A percentile compares a stretch with the other conserved stretches of the same genome.
Conservation (phyloP, 306 rosid species). For the Dryas drummondii region DNA sequence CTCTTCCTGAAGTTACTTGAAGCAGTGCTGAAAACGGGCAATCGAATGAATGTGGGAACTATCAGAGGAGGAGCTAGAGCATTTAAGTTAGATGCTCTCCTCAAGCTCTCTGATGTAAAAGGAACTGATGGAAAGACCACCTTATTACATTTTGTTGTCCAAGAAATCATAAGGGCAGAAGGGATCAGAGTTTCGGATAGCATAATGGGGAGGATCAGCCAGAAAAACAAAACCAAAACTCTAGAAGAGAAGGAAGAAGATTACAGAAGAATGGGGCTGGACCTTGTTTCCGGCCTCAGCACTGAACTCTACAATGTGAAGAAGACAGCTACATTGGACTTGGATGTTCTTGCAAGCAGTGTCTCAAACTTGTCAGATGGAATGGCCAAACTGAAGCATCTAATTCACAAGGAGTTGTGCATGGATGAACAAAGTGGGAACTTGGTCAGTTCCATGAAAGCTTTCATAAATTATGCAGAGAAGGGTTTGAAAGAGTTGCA, state of each 20-base stretch:
- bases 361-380: constrained; percentile 68
- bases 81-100: constrained; percentile 86
- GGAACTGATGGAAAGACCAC: constrained; percentile 93
- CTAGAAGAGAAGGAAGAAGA: constrained; percentile 79
- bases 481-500: constrained; percentile 49
- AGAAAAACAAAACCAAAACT: constrained; percentile 49
- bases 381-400: constrained; percentile 36
- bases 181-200: constrained; percentile 82
- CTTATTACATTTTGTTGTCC: constrained; percentile 89
- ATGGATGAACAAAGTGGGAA: constrained; percentile 39
- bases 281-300: constrained; percentile 78
- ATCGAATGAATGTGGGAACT: constrained; percentile 95
- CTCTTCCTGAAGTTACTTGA: constrained; percentile 84
- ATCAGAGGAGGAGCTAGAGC: constrained; percentile 93
- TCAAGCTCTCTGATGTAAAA: constrained; percentile 86
- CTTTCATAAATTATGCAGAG: constrained; percentile 54
- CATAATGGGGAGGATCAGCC: constrained; percentile 90
- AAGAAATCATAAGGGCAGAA: constrained; percentile 78
- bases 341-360: constrained; percentile 76
- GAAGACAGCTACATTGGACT: constrained; percentile 78
- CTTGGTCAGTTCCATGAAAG: constrained; percentile 47
- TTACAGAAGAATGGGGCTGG: constrained; percentile 85
- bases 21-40: constrained; percentile 92
- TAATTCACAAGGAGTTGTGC: constrained; percentile 43
- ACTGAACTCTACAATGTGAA: constrained; percentile 85